Conservation (phyloP, 805 yeast species). For the Kockiozyma suomiensis region DNA sequence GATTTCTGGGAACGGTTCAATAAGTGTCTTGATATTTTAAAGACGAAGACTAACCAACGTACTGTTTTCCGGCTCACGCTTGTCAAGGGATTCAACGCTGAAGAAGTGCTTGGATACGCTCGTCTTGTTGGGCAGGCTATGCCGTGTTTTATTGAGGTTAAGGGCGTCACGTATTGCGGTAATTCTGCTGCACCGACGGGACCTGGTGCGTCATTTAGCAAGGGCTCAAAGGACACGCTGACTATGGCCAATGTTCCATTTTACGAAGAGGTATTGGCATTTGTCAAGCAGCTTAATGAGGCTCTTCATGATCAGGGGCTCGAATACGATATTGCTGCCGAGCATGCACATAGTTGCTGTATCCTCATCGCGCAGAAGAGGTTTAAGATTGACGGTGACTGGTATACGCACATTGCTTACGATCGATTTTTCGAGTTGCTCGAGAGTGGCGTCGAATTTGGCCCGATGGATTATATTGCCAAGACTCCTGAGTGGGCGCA, state of each 20-base stretch:
- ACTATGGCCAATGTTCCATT: constrained; percentile 96
- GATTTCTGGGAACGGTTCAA: constrained; percentile 92
- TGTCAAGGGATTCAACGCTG: constrained; percentile 91
- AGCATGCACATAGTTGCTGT: constrained; percentile 94
- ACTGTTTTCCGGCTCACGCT: constrained; percentile 88
- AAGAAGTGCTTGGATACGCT: constrained; percentile 77
- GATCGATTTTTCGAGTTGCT: constrained; percentile 71
- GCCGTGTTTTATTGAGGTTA: constrained; percentile 88
- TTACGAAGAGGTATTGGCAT: constrained; percentile 81
- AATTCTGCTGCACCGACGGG: constrained; percentile 82
- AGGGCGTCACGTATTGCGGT: constrained; percentile 96
- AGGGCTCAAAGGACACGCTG: constrained; percentile 42
- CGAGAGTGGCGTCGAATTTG: constrained; percentile 65
- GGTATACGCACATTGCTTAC: constrained; percentile 92
- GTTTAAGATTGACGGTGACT: constrained; percentile 68
- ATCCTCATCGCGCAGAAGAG: constrained; percentile 76
- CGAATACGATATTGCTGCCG: constrained; percentile 84
- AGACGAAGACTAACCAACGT: constrained; percentile 70
- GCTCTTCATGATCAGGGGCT: constrained; percentile 69
- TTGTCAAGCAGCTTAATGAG: constrained; percentile 64
- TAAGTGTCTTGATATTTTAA: constrained; percentile 76
- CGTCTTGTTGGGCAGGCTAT: constrained; percentile 78
- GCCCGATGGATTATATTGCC: constrained; percentile 75
- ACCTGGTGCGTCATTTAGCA: constrained; percentile 22
- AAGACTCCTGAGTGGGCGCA: constrained; percentile 91